Evolutionary conservation across 495 filamentous ascomycete genomes (phyloP), one percentile per base, ranked within the genome.

Genomic region (Talaromyces borbonicus): DNA sequence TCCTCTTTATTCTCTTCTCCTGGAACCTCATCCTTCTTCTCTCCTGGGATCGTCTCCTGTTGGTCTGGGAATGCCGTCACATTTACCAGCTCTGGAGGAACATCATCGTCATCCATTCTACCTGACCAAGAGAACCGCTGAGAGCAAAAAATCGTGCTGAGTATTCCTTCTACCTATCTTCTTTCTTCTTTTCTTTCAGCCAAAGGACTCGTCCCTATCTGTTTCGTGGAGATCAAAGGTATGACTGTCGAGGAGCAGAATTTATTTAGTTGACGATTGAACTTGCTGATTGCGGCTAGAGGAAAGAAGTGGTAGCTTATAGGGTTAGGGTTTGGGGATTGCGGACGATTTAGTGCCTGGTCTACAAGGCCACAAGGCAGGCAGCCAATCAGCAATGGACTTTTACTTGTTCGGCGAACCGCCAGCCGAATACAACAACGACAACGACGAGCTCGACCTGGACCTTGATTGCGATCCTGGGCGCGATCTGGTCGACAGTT

Each of bases 31-130:
- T 19, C 19, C 37, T 23, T 8, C 9, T 8, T 12, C 33, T 37
- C 33, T 37, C 33, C 20, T n/a, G n/a, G n/a, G n/a, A n/a, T 59
- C 51, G 26, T 61, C 53, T 42, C 51, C 46, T 36, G 39, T 22
- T 23, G 20, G 26, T 53, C 48, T 44, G 62, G 62, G 18, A 59
- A 51, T 27, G 59, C 52, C 29, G 63, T 58, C 15, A 78, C 64
- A 45, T 80, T 75, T 27, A 93, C 72, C 37, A 97, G 71, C 43
- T 81, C 74, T 11, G 87, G 85, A 18, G 85, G 86, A 37, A 72
- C 68, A 33, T 92, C 86, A 20, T 80, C 80, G 33, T 88, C 82
- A 31, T 82, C 78, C 22, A 75, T 64, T 24, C 9, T 46, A 8
- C 7, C 33, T 1, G 12, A 15, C 33, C 12, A 6, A 18, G 15